Base-by-base conservation (phyloP, 345 rosid genomes). In the Populus ilicifolia region DNA sequence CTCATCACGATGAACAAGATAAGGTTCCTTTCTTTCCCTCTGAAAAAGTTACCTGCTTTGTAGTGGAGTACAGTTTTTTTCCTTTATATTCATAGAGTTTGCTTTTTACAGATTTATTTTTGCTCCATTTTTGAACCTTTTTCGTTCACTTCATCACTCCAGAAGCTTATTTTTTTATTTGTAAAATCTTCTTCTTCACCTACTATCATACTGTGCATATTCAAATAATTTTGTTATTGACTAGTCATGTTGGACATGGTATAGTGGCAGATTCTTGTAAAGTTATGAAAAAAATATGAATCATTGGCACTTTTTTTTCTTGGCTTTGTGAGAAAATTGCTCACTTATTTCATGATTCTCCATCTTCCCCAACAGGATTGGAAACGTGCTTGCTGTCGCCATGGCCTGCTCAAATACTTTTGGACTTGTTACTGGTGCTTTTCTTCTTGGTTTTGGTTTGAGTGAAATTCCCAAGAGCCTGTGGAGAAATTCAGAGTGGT, bases 391-490 rank as follows among this genome's bases (percentile, higher is more conserved):
- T 73, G 99, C 97, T 75, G 85, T 94, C 74, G 99, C 98, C 79
- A 96, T 96, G 97, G 99, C 93, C 41, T 92, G 96, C 80, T 94
- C 99, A 63, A 96, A 96, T 86, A 94, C 99, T n/a, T 96, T 96
- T 89, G 99, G 99, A 79, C 97, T 96, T 46, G 98, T 96, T 70
- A 96, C 99, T 4, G 98, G 99, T 76, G 94, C 94, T 80, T 96
- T 96, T 86, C 99, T 96, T 83, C 98, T 96, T 87, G 99, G 99
- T 25, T 96, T 96, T 83, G 98, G 99, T 82, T 81, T 96, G 89
- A 91, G 97, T 81, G 97, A 96, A 83, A 96, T 92, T 81, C 99
- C 99, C 43, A 96, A 92, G 81, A 84, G 85, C 82, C 81, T 89
- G 43, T 94, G 99, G 98, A 91, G 84, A 86, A 91, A 92, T 87